These are phyloP conservation scores for Pascua sp. DNA, from an alignment of 1,284 basidiomycete species.

Conservation along the genomic window DNA sequence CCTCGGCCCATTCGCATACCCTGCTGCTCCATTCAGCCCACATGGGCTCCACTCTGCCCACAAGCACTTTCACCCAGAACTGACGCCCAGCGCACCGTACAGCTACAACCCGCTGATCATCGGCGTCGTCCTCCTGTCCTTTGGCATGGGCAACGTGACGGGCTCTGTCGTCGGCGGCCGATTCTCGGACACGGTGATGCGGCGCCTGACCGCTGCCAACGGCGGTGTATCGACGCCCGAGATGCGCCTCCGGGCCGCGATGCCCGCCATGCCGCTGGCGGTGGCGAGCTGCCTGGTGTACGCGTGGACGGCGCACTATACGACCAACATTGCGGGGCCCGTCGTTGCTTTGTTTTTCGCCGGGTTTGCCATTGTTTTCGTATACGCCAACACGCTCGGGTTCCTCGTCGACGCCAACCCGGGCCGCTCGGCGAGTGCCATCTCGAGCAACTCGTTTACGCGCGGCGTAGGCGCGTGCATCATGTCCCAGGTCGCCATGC, in stretches of 20 bases:
- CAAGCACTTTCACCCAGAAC: too few relatives aligned
- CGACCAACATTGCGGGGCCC: constrained; percentile 59
- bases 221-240: constrained; percentile 64
- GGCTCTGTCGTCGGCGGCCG: constrained; percentile 73
- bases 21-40: too few relatives aligned
- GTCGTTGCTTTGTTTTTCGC: constrained; percentile 59
- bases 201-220: constrained; percentile 58
- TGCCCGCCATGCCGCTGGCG: constrained; percentile 48
- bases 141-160: constrained; percentile 64
- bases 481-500: constrained; percentile 44
- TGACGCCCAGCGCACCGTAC: constrained; percentile 54
- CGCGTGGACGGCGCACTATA: constrained; percentile 69
- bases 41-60: too few relatives aligned
- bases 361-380: constrained; percentile 65
- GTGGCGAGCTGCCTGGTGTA: constrained; percentile 61
- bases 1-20: too few relatives aligned
- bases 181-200: constrained; percentile 67
- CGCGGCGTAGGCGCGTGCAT: constrained; percentile 43
- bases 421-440: constrained; percentile 39
- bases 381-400: constrained; percentile 49
- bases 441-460: constrained; percentile 43
- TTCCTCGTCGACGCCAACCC: constrained; percentile 68
- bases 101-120: constrained; percentile 66
- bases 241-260: constrained; percentile 69
- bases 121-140: constrained; percentile 70